Evolutionary conservation across 2,329 filamentous ascomycete genomes (phyloP).

Genomic region (Paecilomyces sp.): DNA sequence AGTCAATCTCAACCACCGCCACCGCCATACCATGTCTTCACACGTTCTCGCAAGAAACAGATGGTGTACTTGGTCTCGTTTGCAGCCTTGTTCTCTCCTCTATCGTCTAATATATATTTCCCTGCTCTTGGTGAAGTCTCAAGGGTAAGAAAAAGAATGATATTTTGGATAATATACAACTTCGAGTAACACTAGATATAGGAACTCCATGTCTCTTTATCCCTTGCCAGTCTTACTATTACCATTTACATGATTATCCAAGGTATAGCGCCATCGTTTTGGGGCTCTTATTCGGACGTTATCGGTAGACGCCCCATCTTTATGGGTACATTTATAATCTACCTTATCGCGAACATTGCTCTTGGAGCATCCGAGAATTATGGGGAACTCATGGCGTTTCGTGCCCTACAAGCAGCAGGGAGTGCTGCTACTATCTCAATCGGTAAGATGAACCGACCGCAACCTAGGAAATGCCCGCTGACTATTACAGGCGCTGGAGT

Average conservation of each 20-base stretch:
- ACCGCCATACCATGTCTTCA: background rate
- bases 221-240: constrained; percentile 27
- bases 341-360: constrained; percentile 41
- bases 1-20: background rate
- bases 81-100: constrained; percentile 36
- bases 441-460: constrained; percentile 19
- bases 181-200: constrained; percentile 1
- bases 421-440: constrained; percentile 44
- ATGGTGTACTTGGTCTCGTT: constrained; percentile 34
- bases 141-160: constrained; percentile 7
- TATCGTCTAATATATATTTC: constrained; percentile 42
- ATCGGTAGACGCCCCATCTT: constrained; percentile 42
- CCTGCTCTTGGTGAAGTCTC: constrained; percentile 29
- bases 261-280: constrained; percentile 44
- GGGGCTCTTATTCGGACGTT: constrained; percentile 43
- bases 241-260: constrained; percentile 45
- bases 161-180: background rate
- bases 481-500: constrained; percentile 27
- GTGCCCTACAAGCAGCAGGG: constrained; percentile 43
- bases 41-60: constrained; percentile 19
- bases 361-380: constrained; percentile 40
- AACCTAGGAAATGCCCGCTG: background rate
- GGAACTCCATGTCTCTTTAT: constrained; percentile 18
- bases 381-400: constrained; percentile 36
- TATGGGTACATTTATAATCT: constrained; percentile 40